phyloP scores from a whole-genome alignment of 148 eudicot genomes.

The Silene uniflora region DNA sequence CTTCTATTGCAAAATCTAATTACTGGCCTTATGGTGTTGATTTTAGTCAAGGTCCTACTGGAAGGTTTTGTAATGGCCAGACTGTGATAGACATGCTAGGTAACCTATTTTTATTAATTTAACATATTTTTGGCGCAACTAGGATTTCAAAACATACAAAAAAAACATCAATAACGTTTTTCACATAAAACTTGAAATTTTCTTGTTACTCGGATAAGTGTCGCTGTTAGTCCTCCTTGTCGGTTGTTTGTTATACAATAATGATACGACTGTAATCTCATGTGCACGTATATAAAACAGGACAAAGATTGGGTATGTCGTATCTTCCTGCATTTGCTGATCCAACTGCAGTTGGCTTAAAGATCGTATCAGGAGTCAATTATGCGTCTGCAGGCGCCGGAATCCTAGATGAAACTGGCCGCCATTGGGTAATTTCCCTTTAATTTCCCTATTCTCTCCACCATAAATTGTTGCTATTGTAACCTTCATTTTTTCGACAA shows the following conservation, averaged over 20 bases:
- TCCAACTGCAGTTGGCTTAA: slow-evolving; percentile 48
- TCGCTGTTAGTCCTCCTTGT: no score
- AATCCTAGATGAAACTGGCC: slow-evolving; percentile 76
- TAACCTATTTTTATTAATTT: no score
- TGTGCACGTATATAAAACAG: slow-evolving; percentile 28
- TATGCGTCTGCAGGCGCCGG: slow-evolving; percentile 93
- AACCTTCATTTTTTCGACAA: no score
- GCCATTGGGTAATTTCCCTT: slow-evolving; percentile 51
- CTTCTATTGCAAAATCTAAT: slow-evolving; percentile 63
- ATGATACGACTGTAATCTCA: neutral
- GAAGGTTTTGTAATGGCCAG: slow-evolving; percentile 69
- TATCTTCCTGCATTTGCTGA: slow-evolving; percentile 69
- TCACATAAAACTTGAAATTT: no score
- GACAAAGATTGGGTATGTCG: slow-evolving; percentile 54
- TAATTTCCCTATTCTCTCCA: neutral
- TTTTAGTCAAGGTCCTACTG: slow-evolving; percentile 48
- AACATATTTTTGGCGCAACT: no score
- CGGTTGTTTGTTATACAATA: no score
- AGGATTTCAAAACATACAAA: no score
- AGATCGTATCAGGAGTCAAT: slow-evolving; percentile 58
- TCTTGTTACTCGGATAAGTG: no score
- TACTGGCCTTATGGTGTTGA: slow-evolving; percentile 81
- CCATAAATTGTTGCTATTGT: neutral
- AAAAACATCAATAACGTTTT: no score
- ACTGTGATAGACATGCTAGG: slow-evolving; percentile 63